phyloP scores from a whole-genome alignment of 495 filamentous ascomycete species.

The Endocarpon pusillum region DNA sequence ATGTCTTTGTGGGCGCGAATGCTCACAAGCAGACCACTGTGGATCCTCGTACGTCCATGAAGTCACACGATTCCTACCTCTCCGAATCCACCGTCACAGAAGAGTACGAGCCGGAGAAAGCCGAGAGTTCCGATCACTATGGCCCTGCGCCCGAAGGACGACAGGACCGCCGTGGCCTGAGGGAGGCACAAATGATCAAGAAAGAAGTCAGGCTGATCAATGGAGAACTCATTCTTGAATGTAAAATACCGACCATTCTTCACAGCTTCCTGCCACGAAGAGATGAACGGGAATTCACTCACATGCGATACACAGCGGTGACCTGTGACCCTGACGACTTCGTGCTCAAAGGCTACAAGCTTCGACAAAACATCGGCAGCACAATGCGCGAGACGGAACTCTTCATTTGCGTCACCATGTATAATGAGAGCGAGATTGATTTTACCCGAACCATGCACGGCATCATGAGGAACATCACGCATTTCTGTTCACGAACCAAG shows the following conservation, averaged over 20 bases:
- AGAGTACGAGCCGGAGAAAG: conserved; percentile 21
- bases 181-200: conserved; percentile 74
- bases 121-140: conserved; percentile 45
- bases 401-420: conserved; percentile 98
- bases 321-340: conserved; percentile 98
- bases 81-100: conserved; percentile 50
- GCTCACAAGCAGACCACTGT: conserved; percentile 12
- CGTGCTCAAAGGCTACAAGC: conserved; percentile 67
- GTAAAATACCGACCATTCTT: conserved; percentile 95
- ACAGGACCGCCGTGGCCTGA: conserved; percentile 69
- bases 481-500: conserved; percentile 86
- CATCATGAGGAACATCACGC: conserved; percentile 92
- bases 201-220: conserved; percentile 94
- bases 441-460: conserved; percentile 98
- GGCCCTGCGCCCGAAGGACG: conserved; percentile 73
- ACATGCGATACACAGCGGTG: conserved; percentile 99
- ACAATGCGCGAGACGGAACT: conserved; percentile 90
- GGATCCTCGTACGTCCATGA: conserved; percentile 28
- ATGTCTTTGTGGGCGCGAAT: conserved; percentile 36
- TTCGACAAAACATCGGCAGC: conserved; percentile 83
- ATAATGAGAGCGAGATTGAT: conserved; percentile 88
- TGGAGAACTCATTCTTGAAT: conserved; percentile 92
- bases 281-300: conserved; percentile 91
- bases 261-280: conserved; percentile 85
- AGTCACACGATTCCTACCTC: conserved; percentile 43